phyloP scores from a whole-genome alignment of 148 eudicot species.

The Limonium bicolor region DNA sequence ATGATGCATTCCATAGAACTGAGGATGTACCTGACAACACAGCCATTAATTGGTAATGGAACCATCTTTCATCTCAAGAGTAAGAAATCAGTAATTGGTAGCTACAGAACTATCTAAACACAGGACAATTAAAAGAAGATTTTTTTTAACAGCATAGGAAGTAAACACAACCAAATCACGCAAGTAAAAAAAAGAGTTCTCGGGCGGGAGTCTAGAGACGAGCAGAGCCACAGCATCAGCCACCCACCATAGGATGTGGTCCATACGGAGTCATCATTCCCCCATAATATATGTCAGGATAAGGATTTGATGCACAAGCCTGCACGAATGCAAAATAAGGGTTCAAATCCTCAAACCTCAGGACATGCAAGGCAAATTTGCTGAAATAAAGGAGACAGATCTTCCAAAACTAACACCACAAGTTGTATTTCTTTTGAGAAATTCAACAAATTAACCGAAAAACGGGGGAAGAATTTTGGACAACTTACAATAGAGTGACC shows the following conservation, averaged over 20 bases:
- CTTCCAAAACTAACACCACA: no score
- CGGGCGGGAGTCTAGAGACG: not conserved
- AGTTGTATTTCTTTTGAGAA: not conserved
- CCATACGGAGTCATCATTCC: constrained; percentile 82
- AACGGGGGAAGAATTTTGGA: not conserved
- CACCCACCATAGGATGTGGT: constrained; percentile 58
- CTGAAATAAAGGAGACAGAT: no score
- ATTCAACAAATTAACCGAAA: not conserved
- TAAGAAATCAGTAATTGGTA: no score
- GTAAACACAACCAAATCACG: not conserved
- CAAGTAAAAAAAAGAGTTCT: not conserved
- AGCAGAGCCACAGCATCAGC: not conserved
- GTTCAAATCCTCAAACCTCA: not conserved
- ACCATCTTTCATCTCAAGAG: no score
- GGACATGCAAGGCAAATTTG: no score
- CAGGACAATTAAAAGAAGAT: no score
- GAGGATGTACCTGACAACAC: constrained; percentile 2
- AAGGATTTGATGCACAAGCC: constrained; percentile 73
- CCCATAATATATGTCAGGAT: constrained; percentile 62
- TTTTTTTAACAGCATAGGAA: not conserved
- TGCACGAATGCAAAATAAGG: no score
- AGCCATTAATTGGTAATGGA: constrained; percentile 1
- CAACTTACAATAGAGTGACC: constrained; percentile 79
- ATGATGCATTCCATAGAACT: not conserved
- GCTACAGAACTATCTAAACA: no score